Evolutionary conservation across 2,329 filamentous ascomycete genomes (phyloP).

Genomic region (Colletotrichum somersetense): DNA sequence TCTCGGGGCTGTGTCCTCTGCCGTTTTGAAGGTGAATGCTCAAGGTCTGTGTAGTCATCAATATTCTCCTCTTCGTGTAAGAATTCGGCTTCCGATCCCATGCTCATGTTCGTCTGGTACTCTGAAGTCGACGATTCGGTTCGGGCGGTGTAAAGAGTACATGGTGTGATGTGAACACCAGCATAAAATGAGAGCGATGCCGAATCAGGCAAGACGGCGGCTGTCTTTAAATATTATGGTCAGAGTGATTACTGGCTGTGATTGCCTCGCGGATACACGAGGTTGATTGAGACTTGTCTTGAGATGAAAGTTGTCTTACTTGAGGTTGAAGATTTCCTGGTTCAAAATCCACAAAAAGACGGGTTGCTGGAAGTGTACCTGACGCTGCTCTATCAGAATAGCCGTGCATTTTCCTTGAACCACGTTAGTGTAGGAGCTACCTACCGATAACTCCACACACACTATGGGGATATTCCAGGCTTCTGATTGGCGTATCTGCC

Average conservation of each 20-base stretch:
- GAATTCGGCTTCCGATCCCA: conserved; percentile 49
- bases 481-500: conserved; percentile 2
- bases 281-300: conserved; percentile 1
- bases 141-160: conserved; percentile 23
- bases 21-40: conserved; percentile 6
- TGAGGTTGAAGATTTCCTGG: conserved; percentile 31
- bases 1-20: not conserved
- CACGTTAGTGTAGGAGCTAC: not conserved
- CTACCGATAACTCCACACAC: not conserved
- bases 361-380: not conserved
- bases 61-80: not conserved
- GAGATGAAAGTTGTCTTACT: conserved; percentile 14
- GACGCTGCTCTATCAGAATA: not conserved
- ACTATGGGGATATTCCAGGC: not conserved
- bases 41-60: not conserved
- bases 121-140: conserved; percentile 31
- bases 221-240: not conserved
- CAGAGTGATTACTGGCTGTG: not conserved
- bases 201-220: conserved; percentile 1
- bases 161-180: conserved; percentile 29
- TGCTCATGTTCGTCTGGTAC: conserved; percentile 40
- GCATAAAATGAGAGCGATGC: not conserved
- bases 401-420: not conserved
- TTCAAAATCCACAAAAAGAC: not conserved
- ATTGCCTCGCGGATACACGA: conserved; percentile 25